Conservation (phyloP, 169 alveolate genomes). For the Miamiensis avidus region DNA sequence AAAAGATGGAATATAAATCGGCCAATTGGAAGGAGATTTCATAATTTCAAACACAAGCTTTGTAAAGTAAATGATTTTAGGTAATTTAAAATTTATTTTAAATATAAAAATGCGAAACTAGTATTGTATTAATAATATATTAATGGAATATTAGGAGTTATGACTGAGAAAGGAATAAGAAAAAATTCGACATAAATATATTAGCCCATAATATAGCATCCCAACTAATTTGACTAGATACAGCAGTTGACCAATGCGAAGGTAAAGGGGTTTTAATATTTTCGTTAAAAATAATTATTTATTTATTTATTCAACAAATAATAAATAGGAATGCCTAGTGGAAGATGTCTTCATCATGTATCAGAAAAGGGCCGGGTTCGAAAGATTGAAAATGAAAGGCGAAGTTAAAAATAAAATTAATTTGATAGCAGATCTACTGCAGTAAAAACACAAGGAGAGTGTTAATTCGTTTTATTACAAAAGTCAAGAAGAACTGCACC, state of each 20-base stretch:
- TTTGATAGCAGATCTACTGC: constrained; percentile 11
- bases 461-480: constrained; percentile 47
- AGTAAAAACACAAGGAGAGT: constrained; percentile 41
- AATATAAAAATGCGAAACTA: too few relatives aligned
- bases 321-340: background rate
- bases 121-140: too few relatives aligned
- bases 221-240: constrained; percentile 11
- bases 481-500: constrained; percentile 38
- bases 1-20: constrained; percentile 58
- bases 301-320: background rate
- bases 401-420: constrained; percentile 25
- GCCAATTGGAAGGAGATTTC: constrained; percentile 36
- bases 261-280: constrained; percentile 3
- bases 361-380: background rate
- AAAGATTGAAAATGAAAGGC: constrained; percentile 12
- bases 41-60: constrained; percentile 34
- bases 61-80: constrained; percentile 51
- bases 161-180: constrained; percentile 61
- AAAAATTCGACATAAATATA: constrained; percentile 41
- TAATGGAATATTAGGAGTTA: too few relatives aligned
- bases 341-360: background rate
- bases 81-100: too few relatives aligned
- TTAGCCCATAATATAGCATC: constrained; percentile 4
- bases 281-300: background rate
- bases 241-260: background rate